A percentile compares a stretch with the other conserved stretches of the same genome.
phyloP scores from a whole-genome alignment of 768 basidiomycete genomes.

The Sporobolomyces phaffii region DNA sequence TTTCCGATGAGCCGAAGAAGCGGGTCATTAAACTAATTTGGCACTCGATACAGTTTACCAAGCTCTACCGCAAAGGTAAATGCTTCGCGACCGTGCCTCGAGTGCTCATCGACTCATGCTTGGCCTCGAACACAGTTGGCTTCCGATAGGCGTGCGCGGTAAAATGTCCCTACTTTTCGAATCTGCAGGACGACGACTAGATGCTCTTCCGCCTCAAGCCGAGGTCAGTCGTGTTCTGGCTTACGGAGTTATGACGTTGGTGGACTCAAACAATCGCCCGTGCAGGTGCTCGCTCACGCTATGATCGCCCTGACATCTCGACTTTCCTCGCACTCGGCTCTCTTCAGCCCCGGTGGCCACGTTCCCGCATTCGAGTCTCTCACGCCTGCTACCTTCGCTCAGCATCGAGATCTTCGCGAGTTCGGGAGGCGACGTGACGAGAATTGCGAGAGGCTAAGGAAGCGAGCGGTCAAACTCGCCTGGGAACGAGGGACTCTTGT shows the following conservation, averaged over 20 bases:
- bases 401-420: constrained; percentile 21
- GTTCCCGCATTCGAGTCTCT: constrained; percentile 17
- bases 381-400: constrained; percentile 11
- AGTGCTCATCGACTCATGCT: background rate
- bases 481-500: constrained; percentile 36
- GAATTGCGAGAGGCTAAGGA: constrained; percentile 13
- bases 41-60: constrained; percentile 20
- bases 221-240: constrained; percentile 7
- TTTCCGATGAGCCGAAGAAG: no score
- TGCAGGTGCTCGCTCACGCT: constrained; percentile 33
- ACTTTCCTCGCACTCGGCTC: constrained; percentile 27
- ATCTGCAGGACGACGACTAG: constrained; percentile 16
- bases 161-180: constrained; percentile 20
- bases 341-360: constrained; percentile 14
- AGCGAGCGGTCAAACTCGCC: constrained; percentile 17
- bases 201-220: constrained; percentile 11
- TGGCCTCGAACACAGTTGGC: constrained; percentile 8
- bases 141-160: constrained; percentile 17
- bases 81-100: background rate
- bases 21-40: no score
- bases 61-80: constrained; percentile 18
- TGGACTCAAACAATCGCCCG: no score
- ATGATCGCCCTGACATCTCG: constrained; percentile 37
- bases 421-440: constrained; percentile 23
- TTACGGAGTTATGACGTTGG: no score